phyloP scores from a whole-genome alignment of 805 yeast genomes.

The Debaryomyces hansenii region DNA sequence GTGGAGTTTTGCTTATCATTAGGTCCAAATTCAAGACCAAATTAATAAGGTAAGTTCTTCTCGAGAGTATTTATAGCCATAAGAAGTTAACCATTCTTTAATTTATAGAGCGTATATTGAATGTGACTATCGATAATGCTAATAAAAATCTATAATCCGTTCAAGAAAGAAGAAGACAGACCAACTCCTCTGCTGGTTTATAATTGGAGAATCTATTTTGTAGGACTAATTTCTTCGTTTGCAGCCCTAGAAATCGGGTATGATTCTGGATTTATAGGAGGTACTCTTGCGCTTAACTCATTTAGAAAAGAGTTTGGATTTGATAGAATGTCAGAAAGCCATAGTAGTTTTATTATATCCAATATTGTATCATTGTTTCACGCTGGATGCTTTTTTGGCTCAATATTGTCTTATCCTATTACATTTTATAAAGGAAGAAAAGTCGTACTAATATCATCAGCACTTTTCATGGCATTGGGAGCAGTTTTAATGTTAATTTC shows the following conservation, averaged over 20 bases:
- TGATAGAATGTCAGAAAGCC: slow-evolving; percentile 23
- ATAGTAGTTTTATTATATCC: slow-evolving; percentile 28
- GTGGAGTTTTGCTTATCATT: too few species aligned
- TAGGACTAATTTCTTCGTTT: slow-evolving; percentile 47
- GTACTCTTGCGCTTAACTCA: slow-evolving; percentile 47
- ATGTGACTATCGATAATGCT: too few species aligned
- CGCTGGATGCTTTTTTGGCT: slow-evolving; percentile 53
- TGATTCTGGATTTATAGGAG: slow-evolving; percentile 57
- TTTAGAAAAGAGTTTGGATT: slow-evolving; percentile 47
- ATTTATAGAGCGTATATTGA: too few species aligned
- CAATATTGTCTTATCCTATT: slow-evolving; percentile 42
- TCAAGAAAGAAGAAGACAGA: too few species aligned
- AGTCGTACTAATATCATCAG: slow-evolving; percentile 37
- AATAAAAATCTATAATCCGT: too few species aligned
- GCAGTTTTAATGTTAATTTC: slow-evolving; percentile 41
- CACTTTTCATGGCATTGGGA: slow-evolving; percentile 43
- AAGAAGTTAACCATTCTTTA: too few species aligned
- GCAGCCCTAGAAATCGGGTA: slow-evolving; percentile 55
- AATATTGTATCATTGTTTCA: slow-evolving; percentile 51
- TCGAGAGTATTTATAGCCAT: too few species aligned
- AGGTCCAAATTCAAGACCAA: too few species aligned
- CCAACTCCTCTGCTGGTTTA: slow-evolving; percentile 39
- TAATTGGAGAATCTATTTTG: slow-evolving; percentile 42
- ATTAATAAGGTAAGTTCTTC: too few species aligned
- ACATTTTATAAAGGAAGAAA: slow-evolving; percentile 42